phyloP scores from a whole-genome alignment of 345 rosid genomes.

The Acer negundo region DNA sequence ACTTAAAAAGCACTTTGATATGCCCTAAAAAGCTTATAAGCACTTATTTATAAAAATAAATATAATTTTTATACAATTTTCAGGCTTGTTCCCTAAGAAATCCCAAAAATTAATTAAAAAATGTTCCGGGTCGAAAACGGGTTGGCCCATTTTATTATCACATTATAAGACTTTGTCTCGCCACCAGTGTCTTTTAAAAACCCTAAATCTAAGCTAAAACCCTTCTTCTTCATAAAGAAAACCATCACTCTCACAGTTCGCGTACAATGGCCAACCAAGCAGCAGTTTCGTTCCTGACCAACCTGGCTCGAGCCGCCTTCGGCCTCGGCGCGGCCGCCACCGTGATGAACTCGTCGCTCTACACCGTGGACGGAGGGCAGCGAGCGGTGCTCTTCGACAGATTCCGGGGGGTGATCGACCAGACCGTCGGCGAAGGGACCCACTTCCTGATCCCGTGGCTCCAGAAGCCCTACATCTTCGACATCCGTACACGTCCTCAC shows the following conservation, averaged over 20 bases:
- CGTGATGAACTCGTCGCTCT: constrained; percentile 67
- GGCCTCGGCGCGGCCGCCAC: constrained; percentile 78
- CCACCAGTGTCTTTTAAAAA: neutral
- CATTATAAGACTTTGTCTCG: neutral
- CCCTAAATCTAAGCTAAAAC: constrained; percentile 17
- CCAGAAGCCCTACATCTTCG: constrained; percentile 83
- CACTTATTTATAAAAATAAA: too few species aligned
- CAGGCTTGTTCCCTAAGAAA: neutral
- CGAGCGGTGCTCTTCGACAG: constrained; percentile 96
- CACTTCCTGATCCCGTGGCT: constrained; percentile 91
- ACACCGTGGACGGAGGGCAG: constrained; percentile 97
- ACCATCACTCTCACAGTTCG: constrained; percentile 5
- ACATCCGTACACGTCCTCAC: constrained; percentile 89
- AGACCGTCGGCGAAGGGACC: constrained; percentile 86
- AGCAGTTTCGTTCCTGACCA: constrained; percentile 69
- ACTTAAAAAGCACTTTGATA: too few species aligned
- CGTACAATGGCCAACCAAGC: constrained; percentile 73
- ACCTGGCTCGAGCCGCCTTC: constrained; percentile 74
- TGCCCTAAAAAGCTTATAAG: too few species aligned
- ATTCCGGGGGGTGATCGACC: constrained; percentile 81
- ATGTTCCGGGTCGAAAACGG: neutral
- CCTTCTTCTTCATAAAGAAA: constrained; percentile 16
- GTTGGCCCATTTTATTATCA: neutral
- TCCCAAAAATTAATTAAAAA: neutral
- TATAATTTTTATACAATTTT: too few species aligned